Base-by-base conservation (phyloP, 192 early-diverging fungal genomes). In the Umbelopsis ramanniana region DNA sequence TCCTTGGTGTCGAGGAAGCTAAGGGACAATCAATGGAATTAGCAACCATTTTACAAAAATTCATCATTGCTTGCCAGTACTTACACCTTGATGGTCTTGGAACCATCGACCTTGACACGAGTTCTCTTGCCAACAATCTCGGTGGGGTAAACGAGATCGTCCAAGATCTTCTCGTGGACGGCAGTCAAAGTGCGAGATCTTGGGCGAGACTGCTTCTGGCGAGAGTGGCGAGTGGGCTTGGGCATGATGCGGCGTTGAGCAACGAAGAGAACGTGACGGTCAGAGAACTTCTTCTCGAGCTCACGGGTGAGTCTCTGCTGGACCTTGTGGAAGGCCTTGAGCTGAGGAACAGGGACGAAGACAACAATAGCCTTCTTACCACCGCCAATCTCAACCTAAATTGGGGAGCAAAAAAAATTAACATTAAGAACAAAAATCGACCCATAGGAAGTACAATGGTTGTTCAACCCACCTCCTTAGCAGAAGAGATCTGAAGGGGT, bases 221-320 rank as follows among this genome's bases (percentile, higher is more conserved):
- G 94, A 74, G 92, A 90, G 74, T 89, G 88, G 82, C 93, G 93
- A 78, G 90, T 89, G 70, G 97, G 97, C 90, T 95, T 95, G 78
- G 88, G 88, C 84, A 98, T 86, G 85, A 99, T 97, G 78, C 95
- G 93, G 74, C 97, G 94, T 87, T 98, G 93, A 73, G 96, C 86
- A 77, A 88, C 74, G 70, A 99, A 91, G 76, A 99, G 88, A 67
- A 99, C 93, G 87, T 99, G 97, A 75, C 96, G 93, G 88, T 99
- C 97, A 79, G 94, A 94, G 92, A 99, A 97, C 93, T 99, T 99
- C 94, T 99, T 99, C 90, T 99, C 97, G 79, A 99, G 89, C 89
- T 99, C 97, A 83, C 97, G 95, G 78, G 95, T 95, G 67, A 99
- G 92, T 80, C 92, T 88, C 55, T 70, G 45, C 87, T 97, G 96